A percentile compares a stretch with the other conserved stretches of the same genome.
phyloP scores from a whole-genome alignment of 2,329 filamentous ascomycete species.

The Neofusicoccum sp. region DNA sequence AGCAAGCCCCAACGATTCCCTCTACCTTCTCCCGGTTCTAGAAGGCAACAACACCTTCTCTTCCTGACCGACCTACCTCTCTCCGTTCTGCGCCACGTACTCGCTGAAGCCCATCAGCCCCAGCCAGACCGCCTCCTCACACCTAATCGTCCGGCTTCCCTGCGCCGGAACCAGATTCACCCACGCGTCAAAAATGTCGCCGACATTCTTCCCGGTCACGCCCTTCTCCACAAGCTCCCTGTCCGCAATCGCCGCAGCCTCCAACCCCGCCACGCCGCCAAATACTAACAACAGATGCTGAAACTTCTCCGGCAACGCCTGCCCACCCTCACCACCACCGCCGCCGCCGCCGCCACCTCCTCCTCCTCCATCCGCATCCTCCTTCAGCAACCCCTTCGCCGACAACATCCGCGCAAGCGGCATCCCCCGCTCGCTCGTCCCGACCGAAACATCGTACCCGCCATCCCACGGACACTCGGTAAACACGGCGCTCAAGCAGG shows the following conservation, averaged over 20 bases:
- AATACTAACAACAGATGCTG: conserved; percentile 78
- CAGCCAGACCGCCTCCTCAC: conserved; percentile 81
- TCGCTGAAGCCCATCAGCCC: conserved; percentile 67
- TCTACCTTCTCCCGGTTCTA: not conserved
- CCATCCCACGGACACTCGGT: conserved; percentile 74
- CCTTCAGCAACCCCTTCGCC: not conserved
- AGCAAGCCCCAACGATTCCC: not conserved
- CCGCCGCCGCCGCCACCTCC: not conserved
- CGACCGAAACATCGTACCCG: conserved; percentile 82
- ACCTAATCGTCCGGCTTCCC: conserved; percentile 79
- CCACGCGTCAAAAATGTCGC: conserved; percentile 81
- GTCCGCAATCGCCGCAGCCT: conserved; percentile 70
- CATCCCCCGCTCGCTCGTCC: conserved; percentile 76
- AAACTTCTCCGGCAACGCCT: conserved; percentile 49
- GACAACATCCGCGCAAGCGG: conserved; percentile 44
- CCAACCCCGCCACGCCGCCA: conserved; percentile 78
- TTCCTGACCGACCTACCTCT: not conserved
- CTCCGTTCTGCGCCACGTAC: conserved; percentile 28
- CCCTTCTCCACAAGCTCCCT: conserved; percentile 62
- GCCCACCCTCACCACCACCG: conserved; percentile 24
- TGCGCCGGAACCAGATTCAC: conserved; percentile 79
- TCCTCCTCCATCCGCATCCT: not conserved
- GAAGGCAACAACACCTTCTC: not conserved
- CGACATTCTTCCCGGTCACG: conserved; percentile 65
- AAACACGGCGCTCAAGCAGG: conserved; percentile 71